Percentiles rank a stretch among this genome's conserved stretches.
Conservation (phyloP, 441 rosid genomes). For the Pelargonium myrrhifolium region DNA sequence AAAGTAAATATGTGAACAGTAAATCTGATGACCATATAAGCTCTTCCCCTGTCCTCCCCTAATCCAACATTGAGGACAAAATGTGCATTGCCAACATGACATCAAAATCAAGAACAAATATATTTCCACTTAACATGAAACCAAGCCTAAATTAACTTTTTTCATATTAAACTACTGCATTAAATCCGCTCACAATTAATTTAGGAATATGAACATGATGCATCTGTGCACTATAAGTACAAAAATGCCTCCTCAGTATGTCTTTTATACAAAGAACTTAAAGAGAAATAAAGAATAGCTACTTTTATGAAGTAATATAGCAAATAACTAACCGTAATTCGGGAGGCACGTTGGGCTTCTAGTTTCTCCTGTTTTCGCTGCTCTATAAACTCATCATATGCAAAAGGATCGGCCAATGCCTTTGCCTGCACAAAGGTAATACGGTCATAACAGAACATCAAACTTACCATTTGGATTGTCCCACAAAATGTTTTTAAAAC, state of each 20-base stretch:
- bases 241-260: neutral
- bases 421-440: slow-evolving; percentile 45
- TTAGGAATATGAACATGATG: too few species aligned
- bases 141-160: too few species aligned
- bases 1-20: too few species aligned
- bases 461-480: neutral
- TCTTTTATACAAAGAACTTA: neutral
- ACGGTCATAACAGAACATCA: slow-evolving; percentile 8
- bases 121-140: too few species aligned
- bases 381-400: slow-evolving; percentile 53
- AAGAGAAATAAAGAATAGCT: slow-evolving; percentile 8
- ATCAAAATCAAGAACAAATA: too few species aligned
- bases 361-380: slow-evolving; percentile 53
- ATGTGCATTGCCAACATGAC: too few species aligned
- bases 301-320: slow-evolving; percentile 10
- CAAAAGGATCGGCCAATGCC: slow-evolving; percentile 59
- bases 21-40: too few species aligned
- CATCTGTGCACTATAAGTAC: neutral
- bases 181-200: too few species aligned
- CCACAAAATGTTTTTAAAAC: neutral
- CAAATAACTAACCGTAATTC: slow-evolving; percentile 56
- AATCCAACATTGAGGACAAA: too few species aligned
- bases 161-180: too few species aligned
- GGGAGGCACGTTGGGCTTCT: slow-evolving; percentile 38
- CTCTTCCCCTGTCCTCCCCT: too few species aligned